Percentiles rank a stretch among this genome's conserved stretches.
Conservation (phyloP, 192 early-diverging fungal species). For the Rhizoclosmatium globosum region DNA sequence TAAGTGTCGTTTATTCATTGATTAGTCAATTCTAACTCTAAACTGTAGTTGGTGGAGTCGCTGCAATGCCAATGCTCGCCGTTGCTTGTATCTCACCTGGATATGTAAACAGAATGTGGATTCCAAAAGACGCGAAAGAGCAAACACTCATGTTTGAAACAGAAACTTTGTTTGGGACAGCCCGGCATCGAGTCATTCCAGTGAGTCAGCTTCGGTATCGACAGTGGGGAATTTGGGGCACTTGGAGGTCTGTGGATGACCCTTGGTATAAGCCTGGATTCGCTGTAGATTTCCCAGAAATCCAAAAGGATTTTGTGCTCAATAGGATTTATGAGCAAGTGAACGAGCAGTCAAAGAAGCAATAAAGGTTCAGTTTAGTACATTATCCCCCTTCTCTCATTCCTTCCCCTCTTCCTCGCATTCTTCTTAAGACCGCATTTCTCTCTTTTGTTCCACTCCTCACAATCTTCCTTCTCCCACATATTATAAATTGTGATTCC, state of each 20-base stretch:
- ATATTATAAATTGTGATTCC: neutral
- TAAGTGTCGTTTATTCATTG: neutral
- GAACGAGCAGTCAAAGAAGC: neutral
- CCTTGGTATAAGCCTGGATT: constrained; percentile 9
- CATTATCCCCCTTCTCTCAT: neutral
- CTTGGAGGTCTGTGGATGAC: neutral
- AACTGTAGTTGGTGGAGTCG: neutral
- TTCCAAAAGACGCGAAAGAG: neutral
- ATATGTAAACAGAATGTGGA: constrained; percentile 20
- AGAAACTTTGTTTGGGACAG: neutral
- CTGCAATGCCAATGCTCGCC: neutral
- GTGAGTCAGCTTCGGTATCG: neutral
- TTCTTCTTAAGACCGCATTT: neutral
- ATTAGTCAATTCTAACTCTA: neutral
- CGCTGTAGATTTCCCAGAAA: neutral
- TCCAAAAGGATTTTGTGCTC: neutral
- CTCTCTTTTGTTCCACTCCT: neutral
- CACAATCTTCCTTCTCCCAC: neutral
- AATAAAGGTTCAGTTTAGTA: neutral
- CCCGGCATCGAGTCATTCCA: neutral
- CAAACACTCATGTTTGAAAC: constrained; percentile 16
- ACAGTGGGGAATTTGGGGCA: neutral
- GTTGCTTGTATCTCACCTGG: neutral
- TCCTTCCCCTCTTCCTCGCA: neutral
- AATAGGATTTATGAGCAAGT: constrained; percentile 12